Conservation (phyloP, 345 rosid species). For the Corchorus olitorius region DNA sequence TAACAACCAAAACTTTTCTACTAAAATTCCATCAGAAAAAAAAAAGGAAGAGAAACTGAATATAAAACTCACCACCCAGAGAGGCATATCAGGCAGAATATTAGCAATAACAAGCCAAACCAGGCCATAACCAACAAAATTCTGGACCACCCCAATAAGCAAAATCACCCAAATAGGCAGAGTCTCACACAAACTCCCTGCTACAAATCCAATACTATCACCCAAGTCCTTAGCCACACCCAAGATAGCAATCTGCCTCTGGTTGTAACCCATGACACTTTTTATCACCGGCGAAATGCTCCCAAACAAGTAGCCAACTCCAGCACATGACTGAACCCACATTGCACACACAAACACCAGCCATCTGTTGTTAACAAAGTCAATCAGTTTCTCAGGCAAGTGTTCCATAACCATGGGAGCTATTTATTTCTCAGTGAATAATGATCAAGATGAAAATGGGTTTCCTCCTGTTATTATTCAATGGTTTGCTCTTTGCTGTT, state of each 20-base stretch:
- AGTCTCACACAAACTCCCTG: conserved; percentile 64
- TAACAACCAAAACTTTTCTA: background rate
- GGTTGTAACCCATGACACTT: conserved; percentile 64
- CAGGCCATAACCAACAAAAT: conserved; percentile 67
- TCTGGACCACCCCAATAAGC: conserved; percentile 63
- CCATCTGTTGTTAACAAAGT: conserved; percentile 64
- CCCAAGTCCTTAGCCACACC: conserved; percentile 90
- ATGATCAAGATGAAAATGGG: background rate
- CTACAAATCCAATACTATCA: conserved; percentile 60
- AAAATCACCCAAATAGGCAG: conserved; percentile 64
- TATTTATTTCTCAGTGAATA: background rate
- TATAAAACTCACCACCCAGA: conserved; percentile 74
- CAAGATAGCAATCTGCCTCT: conserved; percentile 70
- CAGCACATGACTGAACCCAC: conserved; percentile 82
- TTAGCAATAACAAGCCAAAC: conserved; percentile 66
- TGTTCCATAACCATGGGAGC: conserved; percentile 17
- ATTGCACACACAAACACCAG: conserved; percentile 78
- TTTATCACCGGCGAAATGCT: conserved; percentile 83
- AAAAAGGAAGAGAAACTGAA: background rate
- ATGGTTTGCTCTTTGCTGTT: background rate
- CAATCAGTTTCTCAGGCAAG: conserved; percentile 32
- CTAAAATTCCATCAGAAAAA: background rate
- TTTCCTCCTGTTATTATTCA: background rate
- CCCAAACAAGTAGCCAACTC: conserved; percentile 82
- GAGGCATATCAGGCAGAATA: conserved; percentile 62